These are phyloP conservation scores for Mortierella alpina DNA, from an alignment of 192 early-diverging fungal species.

Conservation along the genomic window DNA sequence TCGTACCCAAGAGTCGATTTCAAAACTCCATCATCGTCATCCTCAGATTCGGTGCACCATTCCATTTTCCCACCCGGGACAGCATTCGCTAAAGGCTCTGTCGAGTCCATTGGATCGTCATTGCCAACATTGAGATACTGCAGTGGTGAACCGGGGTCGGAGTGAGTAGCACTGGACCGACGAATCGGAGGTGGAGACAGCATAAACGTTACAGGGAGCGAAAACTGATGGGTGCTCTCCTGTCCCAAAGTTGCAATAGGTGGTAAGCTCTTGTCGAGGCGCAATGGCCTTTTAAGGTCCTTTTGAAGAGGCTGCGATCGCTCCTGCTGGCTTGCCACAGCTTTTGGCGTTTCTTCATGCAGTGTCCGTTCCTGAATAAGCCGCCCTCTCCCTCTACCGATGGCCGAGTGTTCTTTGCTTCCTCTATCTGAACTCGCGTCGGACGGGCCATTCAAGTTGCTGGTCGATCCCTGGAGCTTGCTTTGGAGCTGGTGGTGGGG, in stretches of 20 bases:
- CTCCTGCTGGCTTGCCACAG: neutral
- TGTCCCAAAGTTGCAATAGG: slow-evolving; percentile 2
- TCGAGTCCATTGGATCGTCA: neutral
- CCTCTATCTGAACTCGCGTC: neutral
- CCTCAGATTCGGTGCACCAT: neutral
- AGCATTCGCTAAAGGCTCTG: too few species aligned
- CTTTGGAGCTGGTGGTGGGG: slow-evolving; percentile 27
- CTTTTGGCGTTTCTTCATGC: neutral
- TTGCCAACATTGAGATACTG: slow-evolving; percentile 25
- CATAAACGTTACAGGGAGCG: neutral
- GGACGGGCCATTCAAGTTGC: neutral
- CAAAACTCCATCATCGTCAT: slow-evolving; percentile 10
- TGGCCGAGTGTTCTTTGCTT: neutral
- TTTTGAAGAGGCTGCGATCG: slow-evolving; percentile 1
- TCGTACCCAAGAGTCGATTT: slow-evolving; percentile 9
- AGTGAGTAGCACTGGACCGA: neutral
- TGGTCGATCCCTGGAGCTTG: slow-evolving; percentile 7
- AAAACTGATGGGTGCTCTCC: neutral
- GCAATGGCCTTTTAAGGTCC: slow-evolving; percentile 1
- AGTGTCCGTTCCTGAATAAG: neutral
- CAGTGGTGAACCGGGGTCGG: slow-evolving; percentile 22
- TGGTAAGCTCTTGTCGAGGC: slow-evolving; percentile 8
- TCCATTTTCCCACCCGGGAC: neutral
- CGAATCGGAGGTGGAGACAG: slow-evolving; percentile 12
- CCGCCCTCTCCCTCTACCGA: neutral